Percentiles rank a stretch among this genome's conserved stretches.
These are phyloP conservation scores for Geranium brycei DNA, from an alignment of 345 rosid genomes.

Conservation along the genomic window DNA sequence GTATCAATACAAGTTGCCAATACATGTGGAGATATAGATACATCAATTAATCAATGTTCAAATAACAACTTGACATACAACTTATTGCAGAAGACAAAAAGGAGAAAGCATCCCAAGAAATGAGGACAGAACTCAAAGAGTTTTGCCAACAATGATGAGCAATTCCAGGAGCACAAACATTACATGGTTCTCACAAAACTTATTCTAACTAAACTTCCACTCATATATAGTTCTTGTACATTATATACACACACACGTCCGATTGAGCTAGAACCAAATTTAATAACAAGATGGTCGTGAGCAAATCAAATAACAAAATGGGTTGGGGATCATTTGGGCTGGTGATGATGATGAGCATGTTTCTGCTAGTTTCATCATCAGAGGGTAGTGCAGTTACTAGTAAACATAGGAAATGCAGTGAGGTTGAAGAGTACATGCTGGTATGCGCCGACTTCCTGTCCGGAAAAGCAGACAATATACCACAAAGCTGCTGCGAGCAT, in stretches of 20 bases:
- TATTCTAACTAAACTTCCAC: neutral
- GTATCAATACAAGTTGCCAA: constrained; percentile 47
- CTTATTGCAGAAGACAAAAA: too few relatives aligned
- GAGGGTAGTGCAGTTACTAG: neutral
- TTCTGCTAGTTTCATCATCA: neutral
- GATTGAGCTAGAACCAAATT: too few relatives aligned
- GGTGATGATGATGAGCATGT: neutral
- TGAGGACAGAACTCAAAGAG: neutral
- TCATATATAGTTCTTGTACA: neutral
- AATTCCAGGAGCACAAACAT: constrained; percentile 6
- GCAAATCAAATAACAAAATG: too few relatives aligned
- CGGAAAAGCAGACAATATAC: neutral
- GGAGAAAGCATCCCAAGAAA: neutral
- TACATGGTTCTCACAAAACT: constrained; percentile 1
- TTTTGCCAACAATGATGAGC: neutral
- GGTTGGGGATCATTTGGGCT: too few relatives aligned
- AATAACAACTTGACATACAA: too few relatives aligned
- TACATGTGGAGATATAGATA: too few relatives aligned
- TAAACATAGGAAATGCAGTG: too few relatives aligned
- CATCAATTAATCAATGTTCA: neutral
- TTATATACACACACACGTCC: too few relatives aligned
- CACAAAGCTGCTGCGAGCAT: neutral
- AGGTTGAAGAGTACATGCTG: neutral
- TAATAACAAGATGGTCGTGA: too few relatives aligned
- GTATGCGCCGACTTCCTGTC: neutral